Base-by-base conservation (phyloP, 495 filamentous ascomycete species). In the Hypoxylon fragiforme region DNA sequence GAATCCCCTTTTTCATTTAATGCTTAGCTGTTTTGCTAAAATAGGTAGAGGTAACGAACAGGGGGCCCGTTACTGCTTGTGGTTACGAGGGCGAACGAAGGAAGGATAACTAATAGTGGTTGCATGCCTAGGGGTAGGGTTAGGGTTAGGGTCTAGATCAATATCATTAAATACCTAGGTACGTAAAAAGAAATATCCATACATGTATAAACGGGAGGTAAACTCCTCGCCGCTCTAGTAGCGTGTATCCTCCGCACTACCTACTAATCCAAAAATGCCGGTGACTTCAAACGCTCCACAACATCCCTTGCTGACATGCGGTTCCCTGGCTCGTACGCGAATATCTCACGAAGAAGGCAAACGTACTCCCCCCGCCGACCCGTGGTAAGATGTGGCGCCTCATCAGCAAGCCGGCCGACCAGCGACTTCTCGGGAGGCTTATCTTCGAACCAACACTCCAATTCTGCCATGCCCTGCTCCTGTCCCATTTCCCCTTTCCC, bases 351-450 rank as follows among this genome's bases (percentile, higher is more conserved):
- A 30, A 43, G 40, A 22, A 43, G 40, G 12, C 14, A n/a, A 12
- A 30, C 40, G 11, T 21, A 28, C 24, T 14, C 40, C 21, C 30
- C 40, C 16, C 21, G 20, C 13, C 30, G 40, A 15, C 3, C 1
- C 8, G 16, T 12, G 18, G 40, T 12, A 12, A 43, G 40, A 43
- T 43, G 40, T 5, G 40, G 40, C 9, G 21, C 40, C n/a, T 30
- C 24, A 15, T n/a, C 7, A 14, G 24, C 26, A 14, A 43, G 40
- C 21, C 40, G 15, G n/a, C 21, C 11, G 12, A 12, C 3, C 1
- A 43, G 26, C 20, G 40, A 43, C 7, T 43, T 30, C 7, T 43
- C 40, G 21, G 24, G 40, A 20, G 40, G 21, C 14, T 43, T 26
- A 16, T 43, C 21, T 16, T 43, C 40, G 13, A 43, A 30, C 40